These are phyloP conservation scores for Torulaspora pretoriensis DNA, from an alignment of 1,139 yeast species.

Conservation along the genomic window DNA sequence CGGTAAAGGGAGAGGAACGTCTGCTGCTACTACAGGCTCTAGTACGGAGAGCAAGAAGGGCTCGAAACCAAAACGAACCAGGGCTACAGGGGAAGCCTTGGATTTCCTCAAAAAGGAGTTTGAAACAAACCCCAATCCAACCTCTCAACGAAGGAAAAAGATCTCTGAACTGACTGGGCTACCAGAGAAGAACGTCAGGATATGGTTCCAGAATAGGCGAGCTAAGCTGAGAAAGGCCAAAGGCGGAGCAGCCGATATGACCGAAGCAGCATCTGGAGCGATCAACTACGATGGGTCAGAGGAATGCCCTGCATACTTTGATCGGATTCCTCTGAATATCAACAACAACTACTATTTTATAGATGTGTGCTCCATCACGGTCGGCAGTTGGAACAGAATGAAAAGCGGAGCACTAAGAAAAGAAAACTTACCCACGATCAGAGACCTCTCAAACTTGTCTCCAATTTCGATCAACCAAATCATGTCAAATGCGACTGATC, in stretches of 20 bases:
- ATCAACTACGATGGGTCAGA: conserved; percentile 8
- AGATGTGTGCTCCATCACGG: conserved; percentile 62
- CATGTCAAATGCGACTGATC: conserved; percentile 61
- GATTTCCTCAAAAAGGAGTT: conserved; percentile 67
- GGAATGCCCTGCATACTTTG: conserved; percentile 27
- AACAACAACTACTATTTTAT: conserved; percentile 66
- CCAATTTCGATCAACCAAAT: conserved; percentile 60
- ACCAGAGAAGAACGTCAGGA: conserved; percentile 88
- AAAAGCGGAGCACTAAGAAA: conserved; percentile 53
- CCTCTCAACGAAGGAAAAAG: conserved; percentile 60
- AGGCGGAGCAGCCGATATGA: conserved; percentile 5
- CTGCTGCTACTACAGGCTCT: background rate
- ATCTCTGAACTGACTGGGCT: conserved; percentile 75
- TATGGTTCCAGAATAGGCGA: conserved; percentile 92
- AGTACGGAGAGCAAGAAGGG: conserved; percentile 7
- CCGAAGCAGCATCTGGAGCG: conserved; percentile 6
- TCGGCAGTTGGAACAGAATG: conserved; percentile 76
- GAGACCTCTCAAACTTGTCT: conserved; percentile 54
- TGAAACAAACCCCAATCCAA: conserved; percentile 66
- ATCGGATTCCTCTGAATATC: conserved; percentile 48
- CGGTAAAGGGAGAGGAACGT: background rate
- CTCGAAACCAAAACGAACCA: conserved; percentile 40
- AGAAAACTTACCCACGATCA: conserved; percentile 38
- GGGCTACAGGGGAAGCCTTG: conserved; percentile 84
- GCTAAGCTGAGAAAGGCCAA: conserved; percentile 60